Conservation (phyloP, 768 basidiomycete genomes). For the Boletus tylopilopsis region DNA sequence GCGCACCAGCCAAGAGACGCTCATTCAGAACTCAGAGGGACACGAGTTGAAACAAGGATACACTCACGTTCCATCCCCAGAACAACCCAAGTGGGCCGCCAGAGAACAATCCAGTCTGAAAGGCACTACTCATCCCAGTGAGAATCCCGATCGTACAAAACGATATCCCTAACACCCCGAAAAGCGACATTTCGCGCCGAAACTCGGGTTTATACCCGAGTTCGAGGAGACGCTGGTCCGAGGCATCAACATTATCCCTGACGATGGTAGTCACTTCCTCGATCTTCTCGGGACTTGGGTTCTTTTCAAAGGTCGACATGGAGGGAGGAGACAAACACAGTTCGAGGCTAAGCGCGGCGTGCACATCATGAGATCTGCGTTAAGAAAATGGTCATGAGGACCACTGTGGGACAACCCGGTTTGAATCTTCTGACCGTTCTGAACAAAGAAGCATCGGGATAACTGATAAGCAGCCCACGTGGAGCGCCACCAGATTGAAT, state of each 20-base stretch:
- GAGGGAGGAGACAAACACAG: neutral
- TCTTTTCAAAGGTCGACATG: constrained; percentile 5
- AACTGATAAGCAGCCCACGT: constrained; percentile 5
- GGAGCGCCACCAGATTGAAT: no score
- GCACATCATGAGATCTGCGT: neutral
- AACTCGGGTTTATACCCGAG: constrained; percentile 56
- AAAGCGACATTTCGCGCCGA: constrained; percentile 56
- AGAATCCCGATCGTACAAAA: constrained; percentile 60
- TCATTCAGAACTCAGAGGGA: neutral
- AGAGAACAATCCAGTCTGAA: constrained; percentile 56
- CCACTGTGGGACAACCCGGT: constrained; percentile 7
- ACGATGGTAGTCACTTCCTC: constrained; percentile 4
- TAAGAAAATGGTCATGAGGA: constrained; percentile 6
- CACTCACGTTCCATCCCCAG: constrained; percentile 59
- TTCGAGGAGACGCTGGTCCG: constrained; percentile 43
- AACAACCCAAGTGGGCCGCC: constrained; percentile 56
- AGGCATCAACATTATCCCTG: constrained; percentile 7
- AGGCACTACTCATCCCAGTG: constrained; percentile 58
- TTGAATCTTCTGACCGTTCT: neutral
- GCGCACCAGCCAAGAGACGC: neutral
- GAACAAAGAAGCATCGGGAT: neutral
- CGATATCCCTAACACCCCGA: constrained; percentile 56
- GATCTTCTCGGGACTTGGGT: constrained; percentile 9
- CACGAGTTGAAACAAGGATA: neutral
- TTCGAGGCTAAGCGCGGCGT: no score